Conservation (phyloP, 306 rosid genomes). For the Vigna radiata region DNA sequence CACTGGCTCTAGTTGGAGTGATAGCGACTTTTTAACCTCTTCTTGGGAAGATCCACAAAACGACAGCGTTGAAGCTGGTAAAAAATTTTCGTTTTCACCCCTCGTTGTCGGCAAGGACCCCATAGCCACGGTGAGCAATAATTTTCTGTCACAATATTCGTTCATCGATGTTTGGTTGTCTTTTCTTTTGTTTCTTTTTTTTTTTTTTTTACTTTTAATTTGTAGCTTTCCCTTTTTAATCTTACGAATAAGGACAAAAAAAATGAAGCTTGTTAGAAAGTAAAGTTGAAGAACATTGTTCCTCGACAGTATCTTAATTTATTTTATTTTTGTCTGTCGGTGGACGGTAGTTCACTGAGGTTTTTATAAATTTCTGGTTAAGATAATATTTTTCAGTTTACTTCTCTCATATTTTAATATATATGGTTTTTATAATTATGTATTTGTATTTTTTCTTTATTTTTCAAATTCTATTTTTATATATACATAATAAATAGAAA, state of each 20-base stretch:
- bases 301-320: conserved; percentile 2
- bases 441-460: not conserved
- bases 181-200: not conserved
- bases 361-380: conserved; percentile 10
- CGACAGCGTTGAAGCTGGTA: conserved; percentile 44
- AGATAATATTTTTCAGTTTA: conserved; percentile 1
- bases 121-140: conserved; percentile 59
- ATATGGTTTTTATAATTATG: not conserved
- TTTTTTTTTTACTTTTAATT: not conserved
- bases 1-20: conserved; percentile 78
- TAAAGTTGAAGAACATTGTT: not conserved
- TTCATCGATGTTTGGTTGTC: conserved; percentile 38
- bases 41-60: conserved; percentile 50
- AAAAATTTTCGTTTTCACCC: conserved; percentile 44
- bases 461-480: not conserved
- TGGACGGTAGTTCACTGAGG: not conserved
- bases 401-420: not conserved
- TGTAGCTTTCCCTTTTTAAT: not conserved
- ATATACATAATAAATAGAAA: too few relatives aligned
- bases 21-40: conserved; percentile 70
- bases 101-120: conserved; percentile 64
- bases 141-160: conserved; percentile 30
- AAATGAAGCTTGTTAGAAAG: conserved; percentile 31
- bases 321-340: conserved; percentile 24
- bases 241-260: conserved; percentile 31